These are phyloP conservation scores for Alternaria alternata DNA, from an alignment of 2,329 filamentous ascomycete species.

Conservation along the genomic window DNA sequence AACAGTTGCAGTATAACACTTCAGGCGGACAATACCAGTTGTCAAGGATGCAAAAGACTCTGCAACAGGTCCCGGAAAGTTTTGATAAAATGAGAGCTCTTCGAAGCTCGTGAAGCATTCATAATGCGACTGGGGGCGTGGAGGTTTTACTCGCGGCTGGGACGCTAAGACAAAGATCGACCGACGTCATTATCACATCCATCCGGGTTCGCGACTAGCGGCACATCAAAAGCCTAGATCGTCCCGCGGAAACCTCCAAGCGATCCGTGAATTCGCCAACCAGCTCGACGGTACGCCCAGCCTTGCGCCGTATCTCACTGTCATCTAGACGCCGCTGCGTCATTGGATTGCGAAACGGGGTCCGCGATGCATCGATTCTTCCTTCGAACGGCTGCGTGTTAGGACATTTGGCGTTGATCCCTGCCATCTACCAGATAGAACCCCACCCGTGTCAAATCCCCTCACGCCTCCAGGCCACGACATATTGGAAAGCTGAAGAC, in stretches of 20 bases:
- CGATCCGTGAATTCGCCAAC: conserved; percentile 4
- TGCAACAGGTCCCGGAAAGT: background rate
- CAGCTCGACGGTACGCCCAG: conserved; percentile 11
- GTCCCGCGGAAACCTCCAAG: conserved; percentile 10
- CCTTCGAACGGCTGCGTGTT: conserved; percentile 9
- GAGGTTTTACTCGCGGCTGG: conserved; percentile 24
- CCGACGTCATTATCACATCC: conserved; percentile 26
- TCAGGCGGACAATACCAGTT: background rate
- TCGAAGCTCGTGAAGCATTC: conserved; percentile 10
- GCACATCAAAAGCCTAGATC: conserved; percentile 21
- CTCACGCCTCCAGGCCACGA: conserved; percentile 15
- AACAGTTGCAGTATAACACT: conserved; percentile 7
- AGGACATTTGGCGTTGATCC: conserved; percentile 18
- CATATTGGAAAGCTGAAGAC: conserved; percentile 11
- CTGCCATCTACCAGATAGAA: conserved; percentile 17
- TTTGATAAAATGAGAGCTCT: conserved; percentile 7
- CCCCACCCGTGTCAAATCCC: conserved; percentile 11
- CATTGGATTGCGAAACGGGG: conserved; percentile 4
- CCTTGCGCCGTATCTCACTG: conserved; percentile 5
- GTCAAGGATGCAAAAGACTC: background rate
- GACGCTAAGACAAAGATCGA: conserved; percentile 27
- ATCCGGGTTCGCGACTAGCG: conserved; percentile 13
- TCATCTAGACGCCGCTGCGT: conserved; percentile 4
- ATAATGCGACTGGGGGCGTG: conserved; percentile 11
- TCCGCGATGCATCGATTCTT: conserved; percentile 5